phyloP scores from a whole-genome alignment of 352 stramenopile species.

The Aphanomyces euteiches region DNA sequence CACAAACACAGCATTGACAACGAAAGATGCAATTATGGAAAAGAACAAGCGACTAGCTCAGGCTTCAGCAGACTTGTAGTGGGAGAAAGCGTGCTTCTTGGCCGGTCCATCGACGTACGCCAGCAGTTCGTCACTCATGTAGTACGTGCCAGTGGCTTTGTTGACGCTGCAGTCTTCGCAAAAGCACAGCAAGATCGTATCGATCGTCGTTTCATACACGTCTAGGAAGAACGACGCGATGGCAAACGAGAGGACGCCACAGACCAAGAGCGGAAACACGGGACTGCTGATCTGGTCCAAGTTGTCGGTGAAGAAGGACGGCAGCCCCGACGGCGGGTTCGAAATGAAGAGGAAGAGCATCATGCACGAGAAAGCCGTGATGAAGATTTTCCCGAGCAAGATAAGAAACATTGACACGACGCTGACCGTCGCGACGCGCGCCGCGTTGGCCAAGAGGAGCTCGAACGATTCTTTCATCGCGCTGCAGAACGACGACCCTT shows the following conservation, averaged over 20 bases:
- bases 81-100: slow-evolving; percentile 71
- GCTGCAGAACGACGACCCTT: slow-evolving; percentile 78
- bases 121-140: slow-evolving; percentile 79
- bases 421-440: slow-evolving; percentile 82
- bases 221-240: slow-evolving; percentile 75
- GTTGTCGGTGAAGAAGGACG: slow-evolving; percentile 73
- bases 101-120: slow-evolving; percentile 72
- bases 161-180: slow-evolving; percentile 83
- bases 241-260: slow-evolving; percentile 62
- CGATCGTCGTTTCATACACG: slow-evolving; percentile 77
- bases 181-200: slow-evolving; percentile 85
- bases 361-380: slow-evolving; percentile 70
- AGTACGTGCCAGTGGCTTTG: slow-evolving; percentile 69
- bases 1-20: too few relatives aligned
- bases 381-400: slow-evolving; percentile 84
- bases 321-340: slow-evolving; percentile 47
- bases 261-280: slow-evolving; percentile 73
- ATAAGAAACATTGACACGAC: slow-evolving; percentile 83
- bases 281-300: slow-evolving; percentile 58
- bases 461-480: slow-evolving; percentile 93
- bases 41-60: too few relatives aligned
- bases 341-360: slow-evolving; percentile 82
- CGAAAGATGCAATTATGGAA: too few relatives aligned
- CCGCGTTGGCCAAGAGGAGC: slow-evolving; percentile 93
- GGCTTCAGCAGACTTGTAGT: slow-evolving; percentile 34